Base-by-base conservation (phyloP, 225 moss, liverwort and hornwort genomes). In the Physcomitrium patens region DNA sequence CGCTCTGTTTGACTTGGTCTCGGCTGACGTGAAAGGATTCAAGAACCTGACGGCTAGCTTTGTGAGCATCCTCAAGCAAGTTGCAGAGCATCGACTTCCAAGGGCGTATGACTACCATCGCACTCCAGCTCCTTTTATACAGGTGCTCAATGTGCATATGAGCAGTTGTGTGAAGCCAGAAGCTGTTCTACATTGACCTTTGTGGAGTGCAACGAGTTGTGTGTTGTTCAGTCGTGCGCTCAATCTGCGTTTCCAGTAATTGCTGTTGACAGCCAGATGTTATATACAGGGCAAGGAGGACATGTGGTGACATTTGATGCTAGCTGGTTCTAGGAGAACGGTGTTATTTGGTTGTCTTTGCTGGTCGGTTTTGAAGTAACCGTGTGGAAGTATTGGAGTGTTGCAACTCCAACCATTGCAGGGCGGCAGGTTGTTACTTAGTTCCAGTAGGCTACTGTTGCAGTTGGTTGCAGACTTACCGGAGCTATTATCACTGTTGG, bases 91-190 rank as follows among this genome's bases (percentile, higher is more conserved):
- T 73, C 89, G 95, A 31, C 87, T 99, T 23, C 90, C 89, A 10
- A 95, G 93, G 85, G 77, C 80, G 10, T 99, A 91, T 42, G 99
- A 95, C 60, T 95, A 93, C 74, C 93, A 89, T 84, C 88, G 82
- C 58, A 89, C 86, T 78, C 95, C 95, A 52, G 99, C 99, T 81
- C 99, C 99, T 56, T 99, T 99, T 45, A 79, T 99, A 31, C 95
- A 99, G 93, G 96, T 92, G 83, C 80, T 68, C 56, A 41, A 31
- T 20, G 28, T 37, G 19, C 43, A 5, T 4, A 37, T 37, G 31
- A 37, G 2, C 5, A 7, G 31, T 0, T 37, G 31, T 7, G 31
- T 44, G 13, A 16, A 3, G 63, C 18, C 63, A 64, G 19, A 24
- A 20, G 17, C 19, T 20, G n/a, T 55, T 7, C 31, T 4, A 4